Evolutionary conservation across 2,329 filamentous ascomycete species (phyloP), one percentile per base, ranked within the genome.

Genomic region (Penicillium crustosum): DNA sequence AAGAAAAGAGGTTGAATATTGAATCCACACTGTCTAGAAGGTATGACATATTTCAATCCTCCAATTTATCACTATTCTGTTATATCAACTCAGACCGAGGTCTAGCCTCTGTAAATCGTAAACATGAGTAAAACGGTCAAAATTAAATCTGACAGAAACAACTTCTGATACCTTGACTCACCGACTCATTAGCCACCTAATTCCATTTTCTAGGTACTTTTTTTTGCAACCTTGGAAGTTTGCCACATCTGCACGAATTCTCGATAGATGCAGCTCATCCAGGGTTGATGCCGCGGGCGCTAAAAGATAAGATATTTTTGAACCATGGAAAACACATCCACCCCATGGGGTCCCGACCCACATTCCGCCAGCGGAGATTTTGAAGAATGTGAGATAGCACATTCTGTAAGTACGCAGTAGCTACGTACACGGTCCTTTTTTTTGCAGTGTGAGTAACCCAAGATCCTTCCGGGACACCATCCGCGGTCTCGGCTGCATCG

Each of bases 381-480:
- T 43, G 27, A 42, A 48, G 36, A 57, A 53, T 53, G 55, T 57
- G 55, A 53, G 49, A 51, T 52, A 19, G 17, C 47, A 53, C 49
- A 52, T 45, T 36, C 19, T 29, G 38, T 10, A 9, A 44, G 31
- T 38, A 39, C 27, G 23, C 3, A 52, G 17, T 35, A 48, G 9
- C 7, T 17, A 23, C 17, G 15, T 25, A n/a, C 38, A 42, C 29
- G 31, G 50, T 50, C 31, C 53, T 41, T 43, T 38, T 25, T 41
- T 35, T 17, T 39, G 49, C 62, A 57, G 52, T 57, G 41, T 63
- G 59, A 61, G 61, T 55, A 63, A 61, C 59, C 49, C 41, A 56
- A 53, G 39, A 9, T 23, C 27, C 31, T 19, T 15, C 35, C 50
- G 58, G 52, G 33, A 36, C 31, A 19, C 45, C 38, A 49, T 59